A percentile compares a stretch with the other conserved stretches of the same genome.
Evolutionary conservation across 345 rosid genomes (phyloP).

Genomic region (Lenwebbia sp.): DNA sequence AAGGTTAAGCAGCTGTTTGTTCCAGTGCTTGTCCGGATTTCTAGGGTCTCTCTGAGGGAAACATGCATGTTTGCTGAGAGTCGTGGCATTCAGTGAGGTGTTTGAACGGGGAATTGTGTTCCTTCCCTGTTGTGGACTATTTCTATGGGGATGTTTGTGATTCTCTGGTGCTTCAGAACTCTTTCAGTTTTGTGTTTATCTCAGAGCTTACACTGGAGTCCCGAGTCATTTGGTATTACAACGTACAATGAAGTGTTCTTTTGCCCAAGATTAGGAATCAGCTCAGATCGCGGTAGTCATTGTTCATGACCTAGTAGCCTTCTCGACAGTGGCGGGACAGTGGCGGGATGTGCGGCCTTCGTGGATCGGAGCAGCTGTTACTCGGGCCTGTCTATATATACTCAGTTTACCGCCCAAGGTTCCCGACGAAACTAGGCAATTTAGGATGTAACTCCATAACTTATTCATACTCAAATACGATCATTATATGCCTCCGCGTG

Average conservation of each 20-base stretch:
- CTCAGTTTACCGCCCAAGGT: background rate
- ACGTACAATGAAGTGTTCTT: background rate
- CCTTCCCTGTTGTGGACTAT: background rate
- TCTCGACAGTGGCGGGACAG: too few relatives aligned
- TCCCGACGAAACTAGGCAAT: background rate
- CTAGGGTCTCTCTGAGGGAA: background rate
- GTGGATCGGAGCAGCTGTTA: background rate
- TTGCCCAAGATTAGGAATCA: background rate
- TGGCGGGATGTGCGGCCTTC: background rate
- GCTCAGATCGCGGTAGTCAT: background rate
- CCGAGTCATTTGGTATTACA: background rate
- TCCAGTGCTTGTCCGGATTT: background rate
- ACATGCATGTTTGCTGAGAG: background rate
- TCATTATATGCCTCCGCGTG: background rate
- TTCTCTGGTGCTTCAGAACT: background rate
- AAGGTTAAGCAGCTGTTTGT: background rate
- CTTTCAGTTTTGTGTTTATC: background rate
- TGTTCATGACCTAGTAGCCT: background rate
- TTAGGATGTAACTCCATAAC: background rate
- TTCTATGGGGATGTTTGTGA: background rate
- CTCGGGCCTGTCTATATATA: background rate
- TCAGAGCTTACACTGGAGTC: background rate
- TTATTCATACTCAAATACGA: background rate
- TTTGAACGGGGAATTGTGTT: background rate
- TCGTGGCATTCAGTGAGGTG: background rate